phyloP scores from a whole-genome alignment of 208 protist genomes.

The Trypanosoma melophagium region DNA sequence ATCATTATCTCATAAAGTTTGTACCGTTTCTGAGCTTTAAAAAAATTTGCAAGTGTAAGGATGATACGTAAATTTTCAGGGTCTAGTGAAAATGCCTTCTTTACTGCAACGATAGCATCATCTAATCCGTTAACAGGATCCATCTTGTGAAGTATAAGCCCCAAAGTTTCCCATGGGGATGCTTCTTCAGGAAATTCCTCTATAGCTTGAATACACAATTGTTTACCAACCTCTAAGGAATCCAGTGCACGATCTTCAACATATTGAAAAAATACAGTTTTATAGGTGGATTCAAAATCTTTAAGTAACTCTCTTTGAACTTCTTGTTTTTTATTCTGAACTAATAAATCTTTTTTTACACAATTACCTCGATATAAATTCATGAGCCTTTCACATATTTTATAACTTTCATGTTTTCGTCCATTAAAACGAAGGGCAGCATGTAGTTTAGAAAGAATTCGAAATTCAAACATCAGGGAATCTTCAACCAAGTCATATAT shows the following conservation, averaged over 20 bases:
- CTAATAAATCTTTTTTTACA: slow-evolving; percentile 27
- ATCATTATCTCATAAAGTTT: slow-evolving; percentile 65
- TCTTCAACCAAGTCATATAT: slow-evolving; percentile 42
- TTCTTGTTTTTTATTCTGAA: slow-evolving; percentile 7
- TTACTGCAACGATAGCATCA: slow-evolving; percentile 65
- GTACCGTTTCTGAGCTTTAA: slow-evolving; percentile 55
- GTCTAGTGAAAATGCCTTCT: slow-evolving; percentile 58
- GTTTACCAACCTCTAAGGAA: slow-evolving; percentile 40
- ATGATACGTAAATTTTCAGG: slow-evolving; percentile 54
- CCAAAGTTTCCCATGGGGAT: slow-evolving; percentile 64
- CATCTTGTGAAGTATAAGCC: slow-evolving; percentile 65
- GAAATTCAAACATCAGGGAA: slow-evolving; percentile 57
- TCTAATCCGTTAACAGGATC: slow-evolving; percentile 47
- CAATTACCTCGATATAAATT: slow-evolving; percentile 58
- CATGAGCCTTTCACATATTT: slow-evolving; percentile 58
- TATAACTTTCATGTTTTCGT: slow-evolving; percentile 62
- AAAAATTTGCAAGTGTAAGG: slow-evolving; percentile 69
- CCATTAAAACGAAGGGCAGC: slow-evolving; percentile 42
- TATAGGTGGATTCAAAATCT: slow-evolving; percentile 54
- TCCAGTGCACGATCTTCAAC: slow-evolving; percentile 57
- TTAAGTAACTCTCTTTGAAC: slow-evolving; percentile 34
- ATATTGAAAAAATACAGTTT: slow-evolving; percentile 55
- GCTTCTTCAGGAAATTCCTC: slow-evolving; percentile 61
- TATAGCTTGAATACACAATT: slow-evolving; percentile 63
- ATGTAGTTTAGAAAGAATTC: slow-evolving; percentile 64